Evolutionary conservation across 192 early-diverging fungal genomes (phyloP), one percentile per base, ranked within the genome.

Genomic region (Pilobolus umbonatus): DNA sequence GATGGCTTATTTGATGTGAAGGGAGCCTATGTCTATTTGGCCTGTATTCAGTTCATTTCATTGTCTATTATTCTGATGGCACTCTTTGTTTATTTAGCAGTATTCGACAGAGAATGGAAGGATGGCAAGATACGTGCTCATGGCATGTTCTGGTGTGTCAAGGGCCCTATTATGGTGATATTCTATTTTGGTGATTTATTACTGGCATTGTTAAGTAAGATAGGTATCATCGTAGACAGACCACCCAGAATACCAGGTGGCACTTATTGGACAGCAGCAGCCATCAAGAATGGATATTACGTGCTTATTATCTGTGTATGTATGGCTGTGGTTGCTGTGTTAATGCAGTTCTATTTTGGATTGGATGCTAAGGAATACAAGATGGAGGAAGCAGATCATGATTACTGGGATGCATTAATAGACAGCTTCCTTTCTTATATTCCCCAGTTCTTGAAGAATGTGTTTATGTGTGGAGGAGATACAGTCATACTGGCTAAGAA

Each of bases 131-230:
- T 62, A 11, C 32, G 43, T 0, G 70, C 70, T 1, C 70, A 72
- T 26, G 64, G 52, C n/a, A 54, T 57, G 55, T 56, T 42, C 17
- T 72, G 69, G 69, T 72, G 69, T 55, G 69, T 72, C 55, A 72
- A 72, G 46, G 64, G 60, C 12, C 69, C 69, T 0, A 72, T 72
- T 17, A 67, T 67, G 70, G 55, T 62, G 3, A 67, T 72, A 28
- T 72, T 72, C 21, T 72, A 67, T 38, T 49, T 72, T 49, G 70
- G 65, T 5, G 65, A 62, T 52, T 38, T 72, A 15, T 22, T 62
- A 22, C 28, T 72, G 8, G 25, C 57, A 6, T 29, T 39, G 4
- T 36, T 72, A 21, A 35, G 32, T 0, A 40, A 47, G 8, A 62
- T 65, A 30, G 19, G 59, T 4, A 56, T 62, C 10, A 67, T 72